Evolutionary conservation across 495 filamentous ascomycete genomes (phyloP).

Genomic region (Lepraria neglecta): DNA sequence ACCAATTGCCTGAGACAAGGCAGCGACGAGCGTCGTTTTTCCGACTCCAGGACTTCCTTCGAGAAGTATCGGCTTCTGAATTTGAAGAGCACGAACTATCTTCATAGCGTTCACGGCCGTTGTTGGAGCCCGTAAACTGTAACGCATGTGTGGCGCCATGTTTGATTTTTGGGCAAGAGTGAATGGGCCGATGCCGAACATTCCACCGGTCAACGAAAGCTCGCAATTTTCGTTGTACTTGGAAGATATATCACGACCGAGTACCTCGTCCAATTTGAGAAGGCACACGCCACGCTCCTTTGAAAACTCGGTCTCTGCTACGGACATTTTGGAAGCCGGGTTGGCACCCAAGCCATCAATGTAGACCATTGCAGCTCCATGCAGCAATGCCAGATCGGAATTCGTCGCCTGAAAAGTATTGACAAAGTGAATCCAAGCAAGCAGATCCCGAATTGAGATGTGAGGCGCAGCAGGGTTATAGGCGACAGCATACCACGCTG

Average conservation of each 20-base stretch:
- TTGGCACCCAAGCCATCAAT: constrained; percentile 93
- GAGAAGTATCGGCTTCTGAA: constrained; percentile 82
- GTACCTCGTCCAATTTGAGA: constrained; percentile 59
- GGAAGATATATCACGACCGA: constrained; percentile 52
- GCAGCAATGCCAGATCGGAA: constrained; percentile 55
- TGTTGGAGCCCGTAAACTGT: constrained; percentile 80
- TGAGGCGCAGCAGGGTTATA: constrained; percentile 66
- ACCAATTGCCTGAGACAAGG: constrained; percentile 70
- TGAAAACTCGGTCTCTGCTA: constrained; percentile 49
- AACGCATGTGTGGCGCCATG: constrained; percentile 50
- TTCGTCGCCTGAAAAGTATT: constrained; percentile 54
- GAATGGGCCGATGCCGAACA: constrained; percentile 67
- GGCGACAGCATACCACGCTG: constrained; percentile 80
- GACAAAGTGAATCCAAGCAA: constrained; percentile 91
- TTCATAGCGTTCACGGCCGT: constrained; percentile 84
- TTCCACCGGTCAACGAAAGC: constrained; percentile 42
- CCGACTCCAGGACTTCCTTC: constrained; percentile 97
- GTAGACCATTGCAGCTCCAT: constrained; percentile 93
- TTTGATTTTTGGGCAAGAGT: constrained; percentile 47
- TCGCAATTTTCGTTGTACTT: constrained; percentile 55
- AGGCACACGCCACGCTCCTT: constrained; percentile 67
- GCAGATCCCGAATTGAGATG: constrained; percentile 82
- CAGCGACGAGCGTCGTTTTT: constrained; percentile 87
- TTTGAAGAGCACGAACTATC: constrained; percentile 81
- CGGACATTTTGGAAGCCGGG: constrained; percentile 73